phyloP scores from a whole-genome alignment of 106 monocot genomes.

The Dioscorea dumetorum region DNA sequence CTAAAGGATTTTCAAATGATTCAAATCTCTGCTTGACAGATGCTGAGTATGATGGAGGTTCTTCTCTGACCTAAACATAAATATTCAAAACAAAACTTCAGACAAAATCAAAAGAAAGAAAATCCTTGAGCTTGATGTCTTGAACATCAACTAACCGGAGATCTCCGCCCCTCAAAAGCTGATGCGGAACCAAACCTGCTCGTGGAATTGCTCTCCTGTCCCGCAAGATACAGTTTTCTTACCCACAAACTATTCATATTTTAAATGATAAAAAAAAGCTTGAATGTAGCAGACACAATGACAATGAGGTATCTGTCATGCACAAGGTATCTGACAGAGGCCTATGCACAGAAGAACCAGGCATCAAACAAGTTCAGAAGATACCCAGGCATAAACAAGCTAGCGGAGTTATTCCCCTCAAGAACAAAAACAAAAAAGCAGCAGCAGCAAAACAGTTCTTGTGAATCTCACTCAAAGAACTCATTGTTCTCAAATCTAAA shows the following conservation, averaged over 20 bases:
- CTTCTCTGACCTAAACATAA: constrained; percentile 65
- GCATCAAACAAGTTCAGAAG: too few relatives aligned
- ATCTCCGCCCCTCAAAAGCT: constrained; percentile 34
- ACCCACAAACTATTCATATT: background rate
- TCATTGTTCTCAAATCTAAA: too few relatives aligned
- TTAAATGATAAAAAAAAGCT: too few relatives aligned
- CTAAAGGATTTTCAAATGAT: constrained; percentile 88
- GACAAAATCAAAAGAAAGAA: background rate
- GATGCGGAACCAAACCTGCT: constrained; percentile 48
- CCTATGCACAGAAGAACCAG: too few relatives aligned
- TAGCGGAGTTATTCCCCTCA: too few relatives aligned
- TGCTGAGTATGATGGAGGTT: constrained; percentile 70
- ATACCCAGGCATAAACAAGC: too few relatives aligned
- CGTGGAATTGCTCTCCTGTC: constrained; percentile 43
- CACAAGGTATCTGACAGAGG: too few relatives aligned
- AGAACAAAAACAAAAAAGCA: too few relatives aligned
- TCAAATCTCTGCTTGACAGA: constrained; percentile 59
- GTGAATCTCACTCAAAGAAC: too few relatives aligned
- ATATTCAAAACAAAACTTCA: background rate
- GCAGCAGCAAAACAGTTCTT: too few relatives aligned
- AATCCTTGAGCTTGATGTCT: background rate
- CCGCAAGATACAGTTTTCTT: constrained; percentile 1
- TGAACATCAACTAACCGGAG: constrained; percentile 31
- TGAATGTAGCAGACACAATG: too few relatives aligned
- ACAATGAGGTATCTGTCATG: too few relatives aligned